Evolutionary conservation across 257 asterid genomes (phyloP), one percentile per base, ranked within the genome.

Genomic region (Datura wrightii): DNA sequence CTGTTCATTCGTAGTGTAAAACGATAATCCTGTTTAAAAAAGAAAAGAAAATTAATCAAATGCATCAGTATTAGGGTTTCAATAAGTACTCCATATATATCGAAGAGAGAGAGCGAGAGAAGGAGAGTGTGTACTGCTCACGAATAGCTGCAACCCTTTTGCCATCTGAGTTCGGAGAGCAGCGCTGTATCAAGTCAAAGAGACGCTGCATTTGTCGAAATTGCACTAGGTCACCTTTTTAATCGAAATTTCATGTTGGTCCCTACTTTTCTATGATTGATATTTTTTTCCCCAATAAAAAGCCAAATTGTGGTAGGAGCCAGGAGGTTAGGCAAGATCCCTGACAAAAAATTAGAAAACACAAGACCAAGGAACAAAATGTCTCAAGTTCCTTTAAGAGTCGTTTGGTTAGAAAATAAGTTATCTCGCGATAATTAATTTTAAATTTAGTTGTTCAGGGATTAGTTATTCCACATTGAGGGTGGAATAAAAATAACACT

Each of bases 1-100:
- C 63, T 87, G 91, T 83, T 89, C 91, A 52, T 83, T 76, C 16
- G 93, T 91, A n/a, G 89, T 86, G 86, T 93, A 94, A 91, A 94
- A 93, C 37, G 99, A 95, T 82, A 94, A 89, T 83, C 97, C 94
- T 95, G 46, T 31, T 8, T 4, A 60, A 67, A 52, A 13, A 18
- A 15, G 74, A 76, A 82, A 58, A 36, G 14, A 60, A 67, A 83
- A 84, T 24, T 4, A 83, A 18, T 11, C 44, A 8, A 76, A 76
- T 48, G 42, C 14, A 50, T 41, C 65, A 62, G 46, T 50, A 41
- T 80, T 39, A 85, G 62, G 37, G 56, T 81, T 72, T 62, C 58
- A 52, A 52, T 52, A 19, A 48, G 60, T 8, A 79, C 66, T 18
- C 18, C 10, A 39, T 39, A 39, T 39, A 39, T 39, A 39, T 39